Evolutionary conservation across 2,329 filamentous ascomycete genomes (phyloP).

Genomic region (Aureobasidium sp.): DNA sequence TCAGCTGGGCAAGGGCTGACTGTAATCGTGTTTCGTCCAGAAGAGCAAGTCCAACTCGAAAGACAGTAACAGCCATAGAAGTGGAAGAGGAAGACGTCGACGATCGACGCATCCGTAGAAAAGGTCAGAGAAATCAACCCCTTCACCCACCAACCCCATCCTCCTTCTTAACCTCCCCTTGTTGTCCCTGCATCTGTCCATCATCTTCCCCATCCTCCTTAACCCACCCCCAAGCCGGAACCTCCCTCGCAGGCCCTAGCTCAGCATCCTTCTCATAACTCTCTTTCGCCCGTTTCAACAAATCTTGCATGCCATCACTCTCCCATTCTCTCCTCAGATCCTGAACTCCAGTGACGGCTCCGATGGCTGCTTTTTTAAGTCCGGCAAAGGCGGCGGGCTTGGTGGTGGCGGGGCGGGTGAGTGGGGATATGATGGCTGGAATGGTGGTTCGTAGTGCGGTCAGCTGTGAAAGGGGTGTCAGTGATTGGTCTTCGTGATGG

Average conservation of each 20-base stretch:
- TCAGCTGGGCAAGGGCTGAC: neutral
- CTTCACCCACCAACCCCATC: neutral
- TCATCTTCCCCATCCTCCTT: neutral
- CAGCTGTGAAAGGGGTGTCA: conserved; percentile 26
- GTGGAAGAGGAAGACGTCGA: no score
- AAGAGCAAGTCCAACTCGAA: neutral
- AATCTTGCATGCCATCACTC: conserved; percentile 29
- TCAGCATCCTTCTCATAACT: conserved; percentile 33
- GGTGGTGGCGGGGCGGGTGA: conserved; percentile 24
- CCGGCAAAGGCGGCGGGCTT: conserved; percentile 32
- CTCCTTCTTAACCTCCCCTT: neutral
- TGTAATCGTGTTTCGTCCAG: neutral
- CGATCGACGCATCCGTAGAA: neutral
- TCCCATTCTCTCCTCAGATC: conserved; percentile 33
- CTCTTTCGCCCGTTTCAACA: conserved; percentile 30
- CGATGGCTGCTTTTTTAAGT: conserved; percentile 32
- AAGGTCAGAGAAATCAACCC: neutral
- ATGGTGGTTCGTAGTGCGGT: conserved; percentile 38
- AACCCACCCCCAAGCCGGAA: conserved; percentile 5
- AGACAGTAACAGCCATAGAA: neutral
- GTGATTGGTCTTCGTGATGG: neutral
- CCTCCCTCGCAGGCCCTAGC: conserved; percentile 27
- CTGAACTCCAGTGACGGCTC: conserved; percentile 32
- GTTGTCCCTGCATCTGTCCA: neutral
- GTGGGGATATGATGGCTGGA: conserved; percentile 36